These are phyloP conservation scores for Schizophyllum amplum DNA, from an alignment of 1,284 basidiomycete genomes.

Conservation along the genomic window DNA sequence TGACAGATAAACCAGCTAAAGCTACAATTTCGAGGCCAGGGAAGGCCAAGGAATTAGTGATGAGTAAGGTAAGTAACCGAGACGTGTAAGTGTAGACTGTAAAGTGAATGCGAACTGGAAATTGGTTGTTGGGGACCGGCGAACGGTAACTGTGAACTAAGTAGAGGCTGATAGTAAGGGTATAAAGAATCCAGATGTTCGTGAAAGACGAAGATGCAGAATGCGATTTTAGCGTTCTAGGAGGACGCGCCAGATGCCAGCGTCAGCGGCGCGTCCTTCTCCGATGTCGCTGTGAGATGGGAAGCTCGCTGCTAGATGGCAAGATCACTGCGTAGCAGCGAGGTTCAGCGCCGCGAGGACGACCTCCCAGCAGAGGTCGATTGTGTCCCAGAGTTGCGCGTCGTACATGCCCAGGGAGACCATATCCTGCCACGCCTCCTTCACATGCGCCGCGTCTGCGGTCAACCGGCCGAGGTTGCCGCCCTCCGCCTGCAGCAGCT, in stretches of 20 bases:
- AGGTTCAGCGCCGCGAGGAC: slow-evolving; percentile 54
- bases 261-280: not conserved
- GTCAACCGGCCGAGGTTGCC: slow-evolving; percentile 40
- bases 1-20: not conserved
- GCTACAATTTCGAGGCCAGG: not conserved
- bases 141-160: no score
- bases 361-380: slow-evolving; percentile 68
- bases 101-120: not conserved
- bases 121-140: no score
- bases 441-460: slow-evolving; percentile 51
- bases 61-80: not conserved
- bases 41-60: not conserved
- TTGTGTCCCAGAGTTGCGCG: slow-evolving; percentile 56
- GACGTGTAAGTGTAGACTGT: not conserved
- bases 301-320: not conserved
- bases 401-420: slow-evolving; percentile 62
- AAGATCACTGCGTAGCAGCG: not conserved
- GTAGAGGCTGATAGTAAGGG: not conserved
- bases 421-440: slow-evolving; percentile 68
- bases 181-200: not conserved
- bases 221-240: not conserved
- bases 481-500: slow-evolving; percentile 35
- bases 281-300: not conserved
- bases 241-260: not conserved
- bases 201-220: not conserved